A percentile compares a stretch with the other conserved stretches of the same genome.
Conservation (phyloP, 2,329 filamentous ascomycete genomes). For the Aspergillus oerlinghausenensis region DNA sequence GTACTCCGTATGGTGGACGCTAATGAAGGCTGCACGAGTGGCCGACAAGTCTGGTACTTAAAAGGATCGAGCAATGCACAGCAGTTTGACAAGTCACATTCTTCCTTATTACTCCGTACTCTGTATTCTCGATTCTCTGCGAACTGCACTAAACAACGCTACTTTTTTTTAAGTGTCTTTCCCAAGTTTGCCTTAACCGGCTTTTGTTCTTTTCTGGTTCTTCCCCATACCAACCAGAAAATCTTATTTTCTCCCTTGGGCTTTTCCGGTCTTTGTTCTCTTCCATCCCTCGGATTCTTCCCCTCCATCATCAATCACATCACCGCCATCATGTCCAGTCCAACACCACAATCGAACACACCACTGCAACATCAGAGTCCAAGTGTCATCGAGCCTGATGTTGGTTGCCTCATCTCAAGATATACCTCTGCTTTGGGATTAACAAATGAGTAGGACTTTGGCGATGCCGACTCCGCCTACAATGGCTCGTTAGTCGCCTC, state of each 20-base stretch:
- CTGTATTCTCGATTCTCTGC: not conserved
- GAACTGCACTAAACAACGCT: not conserved
- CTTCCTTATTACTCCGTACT: not conserved
- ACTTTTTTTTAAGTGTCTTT: too few relatives aligned
- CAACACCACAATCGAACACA: not conserved
- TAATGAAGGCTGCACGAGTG: not conserved
- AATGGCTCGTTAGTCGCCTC: slow-evolving; percentile 21
- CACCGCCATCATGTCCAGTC: not conserved
- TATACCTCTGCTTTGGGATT: not conserved
- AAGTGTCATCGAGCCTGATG: slow-evolving; percentile 23
- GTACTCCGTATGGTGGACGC: too few relatives aligned
- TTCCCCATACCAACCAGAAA: not conserved
- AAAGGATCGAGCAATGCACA: not conserved
- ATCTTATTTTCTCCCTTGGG: not conserved
- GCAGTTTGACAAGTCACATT: not conserved
- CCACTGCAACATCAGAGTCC: slow-evolving; percentile 2
- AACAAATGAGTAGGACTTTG: slow-evolving; percentile 12
- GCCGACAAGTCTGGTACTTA: not conserved
- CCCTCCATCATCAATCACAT: not conserved
- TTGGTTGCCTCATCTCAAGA: slow-evolving; percentile 10
- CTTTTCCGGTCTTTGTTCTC: not conserved
- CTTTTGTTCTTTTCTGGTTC: not conserved
- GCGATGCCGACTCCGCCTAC: slow-evolving; percentile 25
- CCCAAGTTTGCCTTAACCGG: not conserved
- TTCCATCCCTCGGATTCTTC: not conserved